A percentile compares a stretch with the other conserved stretches of the same genome.
phyloP scores from a whole-genome alignment of 805 yeast species.

The Kregervanrija delftensis region DNA sequence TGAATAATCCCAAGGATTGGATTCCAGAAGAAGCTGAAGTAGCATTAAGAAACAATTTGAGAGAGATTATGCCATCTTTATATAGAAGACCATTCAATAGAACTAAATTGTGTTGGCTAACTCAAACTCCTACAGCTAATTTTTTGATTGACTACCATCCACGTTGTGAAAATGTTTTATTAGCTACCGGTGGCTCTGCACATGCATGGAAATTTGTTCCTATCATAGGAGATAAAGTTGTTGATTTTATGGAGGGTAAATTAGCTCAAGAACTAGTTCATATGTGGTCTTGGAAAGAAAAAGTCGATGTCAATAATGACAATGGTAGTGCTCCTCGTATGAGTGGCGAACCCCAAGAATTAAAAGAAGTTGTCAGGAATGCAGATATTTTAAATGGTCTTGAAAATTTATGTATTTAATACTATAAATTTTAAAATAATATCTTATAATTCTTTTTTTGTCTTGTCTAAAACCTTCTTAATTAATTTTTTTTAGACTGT shows the following conservation, averaged over 20 bases:
- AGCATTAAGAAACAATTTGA: constrained; percentile 15
- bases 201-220: constrained; percentile 25
- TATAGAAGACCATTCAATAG: constrained; percentile 19
- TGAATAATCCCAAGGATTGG: constrained; percentile 18
- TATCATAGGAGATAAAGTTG: constrained; percentile 20
- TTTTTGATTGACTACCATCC: constrained; percentile 22
- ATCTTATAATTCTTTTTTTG: no score
- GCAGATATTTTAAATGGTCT: no score
- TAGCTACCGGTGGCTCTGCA: constrained; percentile 24
- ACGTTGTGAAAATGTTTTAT: constrained; percentile 13
- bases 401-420: no score
- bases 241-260: constrained; percentile 15
- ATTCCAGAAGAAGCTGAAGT: constrained; percentile 22
- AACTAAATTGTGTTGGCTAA: constrained; percentile 23
- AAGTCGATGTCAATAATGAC: constrained; percentile 8
- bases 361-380: constrained; percentile 5
- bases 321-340: constrained; percentile 23
- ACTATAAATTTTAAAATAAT: no score
- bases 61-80: constrained; percentile 19
- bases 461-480: no score
- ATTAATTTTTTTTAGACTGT: no score
- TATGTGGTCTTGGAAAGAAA: constrained; percentile 20
- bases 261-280: constrained; percentile 13
- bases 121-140: constrained; percentile 20
- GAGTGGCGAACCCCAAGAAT: constrained; percentile 20